Base-by-base conservation (phyloP, 441 rosid genomes). In the Populus tomentosa region DNA sequence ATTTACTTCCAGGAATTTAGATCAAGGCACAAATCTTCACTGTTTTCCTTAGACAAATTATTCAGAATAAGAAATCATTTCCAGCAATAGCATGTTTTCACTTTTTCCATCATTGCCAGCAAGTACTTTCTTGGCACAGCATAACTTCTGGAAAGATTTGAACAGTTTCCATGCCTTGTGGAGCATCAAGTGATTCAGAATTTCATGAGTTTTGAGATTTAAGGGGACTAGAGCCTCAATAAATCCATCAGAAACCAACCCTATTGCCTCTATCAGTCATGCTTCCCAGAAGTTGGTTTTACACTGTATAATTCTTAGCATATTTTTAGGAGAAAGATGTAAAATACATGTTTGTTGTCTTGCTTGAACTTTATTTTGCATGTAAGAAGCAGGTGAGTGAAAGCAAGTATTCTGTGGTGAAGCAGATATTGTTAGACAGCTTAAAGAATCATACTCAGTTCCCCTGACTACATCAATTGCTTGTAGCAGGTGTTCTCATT, bases 401-500 rank as follows among this genome's bases (percentile, higher is more conserved):
- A 28, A 28, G 30, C 30, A 28, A 28, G 30, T 28, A 28, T 56
- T 56, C 63, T 56, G 0, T 9, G 56, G 56, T 4, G 56, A 46
- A 46, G 16, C 20, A 46, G 56, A 46, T 40, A 40, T 46, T 46
- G 56, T 13, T 13, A 46, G 7, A 46, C 56, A 46, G 56, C 56
- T 46, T 1, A 46, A 4, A 4, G 6, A 46, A 46, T 46, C 56
- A 14, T 46, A 14, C 56, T 46, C 18, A 0, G 56, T 46, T 4
- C 20, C 56, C 56, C 56, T 46, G 20, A 14, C 20, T 4, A 14
- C 56, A 16, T 61, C 42, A 36, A 10, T 32, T 70, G 77, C 65
- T 76, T 73, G 42, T 9, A 14, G 61, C 88, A 93, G 98, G 99
- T 71, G 88, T 95, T 79, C 85, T 93, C 24, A 90, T 90, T 32